Conservation (phyloP, 129 eudicot genomes). For the Kitagawia praeruptora region DNA sequence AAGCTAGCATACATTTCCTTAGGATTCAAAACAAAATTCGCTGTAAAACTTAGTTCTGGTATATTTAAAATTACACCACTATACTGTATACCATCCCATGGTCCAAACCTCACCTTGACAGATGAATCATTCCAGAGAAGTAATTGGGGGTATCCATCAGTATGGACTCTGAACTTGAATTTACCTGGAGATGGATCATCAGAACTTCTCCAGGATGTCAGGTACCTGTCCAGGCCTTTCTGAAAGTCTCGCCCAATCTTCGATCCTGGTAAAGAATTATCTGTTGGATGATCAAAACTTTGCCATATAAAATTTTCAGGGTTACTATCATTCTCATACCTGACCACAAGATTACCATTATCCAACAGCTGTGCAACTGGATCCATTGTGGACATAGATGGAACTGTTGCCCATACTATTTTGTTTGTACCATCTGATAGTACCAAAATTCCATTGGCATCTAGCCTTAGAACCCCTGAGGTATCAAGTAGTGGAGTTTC, state of each 20-base stretch:
- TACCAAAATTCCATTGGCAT: constrained; percentile 1
- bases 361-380: constrained; percentile 18
- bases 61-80: constrained; percentile 1
- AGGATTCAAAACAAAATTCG: constrained; percentile 1
- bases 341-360: constrained; percentile 24
- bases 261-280: constrained; percentile 25
- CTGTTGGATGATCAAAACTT: constrained; percentile 22
- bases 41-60: not conserved
- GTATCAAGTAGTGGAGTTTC: constrained; percentile 18
- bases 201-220: constrained; percentile 22
- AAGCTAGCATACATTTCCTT: not conserved
- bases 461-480: constrained; percentile 20
- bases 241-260: constrained; percentile 20
- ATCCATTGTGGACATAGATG: not conserved
- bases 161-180: constrained; percentile 10
- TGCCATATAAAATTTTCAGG: constrained; percentile 20
- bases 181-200: constrained; percentile 27
- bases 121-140: not conserved
- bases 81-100: constrained; percentile 22
- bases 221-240: constrained; percentile 9
- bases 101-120: constrained; percentile 13
- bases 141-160: constrained; percentile 20
- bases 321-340: constrained; percentile 5
- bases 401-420: constrained; percentile 15
- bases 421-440: constrained; percentile 2